Conservation (phyloP, 2,329 filamentous ascomycete genomes). For the Stagonosporopsis tanaceti region DNA sequence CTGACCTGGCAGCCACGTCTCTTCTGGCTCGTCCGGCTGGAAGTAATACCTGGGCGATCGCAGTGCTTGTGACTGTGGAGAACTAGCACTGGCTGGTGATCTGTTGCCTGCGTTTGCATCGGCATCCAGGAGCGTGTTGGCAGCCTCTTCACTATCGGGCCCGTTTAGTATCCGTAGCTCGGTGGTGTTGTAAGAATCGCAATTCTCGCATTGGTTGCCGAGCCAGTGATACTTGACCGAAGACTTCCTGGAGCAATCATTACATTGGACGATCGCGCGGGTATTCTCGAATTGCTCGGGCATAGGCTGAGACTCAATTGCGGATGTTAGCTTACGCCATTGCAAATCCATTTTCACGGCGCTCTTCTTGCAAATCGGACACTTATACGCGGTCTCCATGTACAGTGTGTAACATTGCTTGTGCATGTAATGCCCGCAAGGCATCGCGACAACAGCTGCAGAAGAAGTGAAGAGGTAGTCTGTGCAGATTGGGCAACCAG, state of each 20-base stretch:
- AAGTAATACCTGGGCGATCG: conserved; percentile 49
- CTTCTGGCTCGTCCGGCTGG: conserved; percentile 47
- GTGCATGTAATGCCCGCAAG: conserved; percentile 95
- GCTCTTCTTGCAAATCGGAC: conserved; percentile 94
- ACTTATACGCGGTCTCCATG: conserved; percentile 91
- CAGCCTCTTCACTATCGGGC: conserved; percentile 46
- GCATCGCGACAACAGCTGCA: conserved; percentile 89
- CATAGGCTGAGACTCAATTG: conserved; percentile 91
- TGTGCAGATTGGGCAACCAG: conserved; percentile 94
- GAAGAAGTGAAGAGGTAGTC: conserved; percentile 96
- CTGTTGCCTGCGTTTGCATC: conserved; percentile 36
- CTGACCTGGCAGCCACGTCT: conserved; percentile 49
- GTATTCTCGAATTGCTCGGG: conserved; percentile 81
- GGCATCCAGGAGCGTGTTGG: conserved; percentile 43
- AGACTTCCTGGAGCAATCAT: conserved; percentile 90
- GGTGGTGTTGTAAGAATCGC: conserved; percentile 62
- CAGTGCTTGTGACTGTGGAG: conserved; percentile 42
- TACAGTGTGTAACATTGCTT: conserved; percentile 87
- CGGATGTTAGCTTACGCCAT: conserved; percentile 88
- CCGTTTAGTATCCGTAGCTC: conserved; percentile 56
- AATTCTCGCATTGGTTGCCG: conserved; percentile 81
- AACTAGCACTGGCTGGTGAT: conserved; percentile 43
- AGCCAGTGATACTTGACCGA: conserved; percentile 93
- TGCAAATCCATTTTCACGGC: conserved; percentile 97
- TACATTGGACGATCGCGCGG: conserved; percentile 85